Evolutionary conservation across 129 eudicot species (phyloP).

Genomic region (Kitagawia praeruptora): DNA sequence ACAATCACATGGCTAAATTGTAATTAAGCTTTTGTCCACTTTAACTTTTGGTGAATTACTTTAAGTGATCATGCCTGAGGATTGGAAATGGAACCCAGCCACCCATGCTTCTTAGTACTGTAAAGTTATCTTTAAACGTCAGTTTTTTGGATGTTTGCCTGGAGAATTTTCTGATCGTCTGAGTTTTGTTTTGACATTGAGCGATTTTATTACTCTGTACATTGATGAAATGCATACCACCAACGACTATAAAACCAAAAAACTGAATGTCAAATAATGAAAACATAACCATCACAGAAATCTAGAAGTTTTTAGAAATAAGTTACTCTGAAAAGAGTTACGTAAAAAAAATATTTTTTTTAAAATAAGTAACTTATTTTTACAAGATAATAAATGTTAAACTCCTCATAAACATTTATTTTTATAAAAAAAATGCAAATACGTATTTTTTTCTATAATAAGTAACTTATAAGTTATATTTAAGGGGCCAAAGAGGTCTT

Average conservation of each 20-base stretch:
- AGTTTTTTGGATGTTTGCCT: slow-evolving; percentile 9
- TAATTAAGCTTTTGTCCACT: slow-evolving; percentile 21
- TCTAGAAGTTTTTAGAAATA: neutral
- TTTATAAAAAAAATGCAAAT: no score
- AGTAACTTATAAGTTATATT: no score
- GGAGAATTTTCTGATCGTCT: neutral
- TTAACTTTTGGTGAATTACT: neutral
- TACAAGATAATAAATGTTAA: no score
- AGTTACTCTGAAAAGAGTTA: no score
- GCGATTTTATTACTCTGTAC: neutral
- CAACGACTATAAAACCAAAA: neutral
- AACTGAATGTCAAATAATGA: neutral
- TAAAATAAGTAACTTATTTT: no score
- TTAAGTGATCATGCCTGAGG: neutral
- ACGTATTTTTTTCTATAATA: no score
- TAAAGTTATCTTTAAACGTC: neutral
- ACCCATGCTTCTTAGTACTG: neutral
- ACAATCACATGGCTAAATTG: slow-evolving; percentile 21
- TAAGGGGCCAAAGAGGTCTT: no score
- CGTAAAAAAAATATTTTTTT: no score
- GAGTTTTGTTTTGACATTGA: neutral
- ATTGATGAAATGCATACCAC: neutral
- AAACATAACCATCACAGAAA: no score
- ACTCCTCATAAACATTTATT: no score
- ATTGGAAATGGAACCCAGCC: neutral